Percentiles rank a stretch among this genome's conserved stretches.
Evolutionary conservation across 129 eudicot species (phyloP).

Genomic region (Saposhnikovia divaricata): DNA sequence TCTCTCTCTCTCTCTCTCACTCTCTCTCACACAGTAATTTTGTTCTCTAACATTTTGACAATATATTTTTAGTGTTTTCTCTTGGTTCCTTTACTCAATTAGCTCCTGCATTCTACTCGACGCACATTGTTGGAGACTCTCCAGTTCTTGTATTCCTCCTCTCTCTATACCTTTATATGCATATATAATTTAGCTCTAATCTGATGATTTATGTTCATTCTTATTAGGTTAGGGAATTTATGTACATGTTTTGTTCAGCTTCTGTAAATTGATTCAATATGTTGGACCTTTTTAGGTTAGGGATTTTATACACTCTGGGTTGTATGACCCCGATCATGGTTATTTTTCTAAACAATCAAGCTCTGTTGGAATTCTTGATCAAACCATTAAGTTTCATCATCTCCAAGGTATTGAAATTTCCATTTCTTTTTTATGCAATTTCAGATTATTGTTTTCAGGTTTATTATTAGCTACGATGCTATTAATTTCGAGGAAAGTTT

Average conservation of each 20-base stretch:
- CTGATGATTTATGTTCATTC: not conserved
- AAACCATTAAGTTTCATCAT: slow-evolving; percentile 61
- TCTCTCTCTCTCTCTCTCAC: slow-evolving; percentile 7
- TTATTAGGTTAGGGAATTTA: not conserved
- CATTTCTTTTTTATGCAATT: not conserved
- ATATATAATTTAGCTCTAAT: not conserved
- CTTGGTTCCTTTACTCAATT: slow-evolving; percentile 13
- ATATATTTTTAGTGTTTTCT: slow-evolving; percentile 21
- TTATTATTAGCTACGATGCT: not conserved
- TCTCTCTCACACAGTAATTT: not conserved
- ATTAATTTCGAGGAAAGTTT: not conserved
- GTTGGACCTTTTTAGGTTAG: slow-evolving; percentile 44
- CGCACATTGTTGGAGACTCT: slow-evolving; percentile 43
- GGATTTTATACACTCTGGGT: slow-evolving; percentile 83
- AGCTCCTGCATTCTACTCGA: slow-evolving; percentile 42
- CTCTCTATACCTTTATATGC: not conserved
- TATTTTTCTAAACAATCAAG: slow-evolving; percentile 73
- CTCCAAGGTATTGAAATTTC: slow-evolving; percentile 44
- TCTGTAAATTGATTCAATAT: not conserved
- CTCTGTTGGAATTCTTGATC: slow-evolving; percentile 88
- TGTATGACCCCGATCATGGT: slow-evolving; percentile 77
- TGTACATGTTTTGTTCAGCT: not conserved
- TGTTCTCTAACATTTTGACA: not conserved
- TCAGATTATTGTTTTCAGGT: not conserved
- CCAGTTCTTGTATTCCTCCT: slow-evolving; percentile 51